Base-by-base conservation (phyloP, 2,329 filamentous ascomycete species). In the Erysiphe neolycopersici region DNA sequence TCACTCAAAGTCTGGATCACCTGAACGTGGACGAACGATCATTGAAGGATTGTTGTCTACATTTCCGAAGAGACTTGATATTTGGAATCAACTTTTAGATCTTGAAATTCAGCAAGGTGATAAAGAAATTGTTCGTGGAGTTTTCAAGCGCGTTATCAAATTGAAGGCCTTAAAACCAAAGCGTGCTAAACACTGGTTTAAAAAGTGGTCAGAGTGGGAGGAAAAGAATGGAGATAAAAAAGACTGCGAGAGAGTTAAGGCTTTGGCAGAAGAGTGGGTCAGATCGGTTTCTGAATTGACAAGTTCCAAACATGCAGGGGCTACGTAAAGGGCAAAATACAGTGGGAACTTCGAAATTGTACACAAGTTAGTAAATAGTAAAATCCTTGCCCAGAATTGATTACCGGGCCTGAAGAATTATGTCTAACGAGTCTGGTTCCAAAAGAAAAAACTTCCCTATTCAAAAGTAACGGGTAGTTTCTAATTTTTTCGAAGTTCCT, bases 51-150 rank as follows among this genome's bases (percentile, higher is more conserved):
- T 98, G 9, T 67, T 98, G 8, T 71, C 73, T 32, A 77, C 79
- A 4, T 93, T 78, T 64, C 82, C 84, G 39, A 92, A 91, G 65
- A 81, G 83, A 58, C 73, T 83, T 47, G 84, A 94, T 57, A 65
- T 95, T 43, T 95, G 87, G 87, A 89, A 83, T 59, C 77, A 92
- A 60, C 75, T 92, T 50, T 62, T 94, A 1, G 84, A 93, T 56
- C 68, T 94, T 45, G 89, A 98, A 63, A 69, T 73, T 31, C 64
- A 67, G 36, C 71, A 73, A 36, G 62, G 57, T n/a, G 66, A 68
- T 32, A 58, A 59, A 11, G 69, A 75, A 44, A 67, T 66, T 32
- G 70, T 85, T 26, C 68, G 84, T 41, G 74, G 77, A 47, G 63
- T 95, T 41, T 95, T 89, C 56, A 83, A 92, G 62, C 68, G 85